Evolutionary conservation across 163 green algal species (phyloP), one percentile per base, ranked within the genome.

Genomic region (Smithsoniella earleae): DNA sequence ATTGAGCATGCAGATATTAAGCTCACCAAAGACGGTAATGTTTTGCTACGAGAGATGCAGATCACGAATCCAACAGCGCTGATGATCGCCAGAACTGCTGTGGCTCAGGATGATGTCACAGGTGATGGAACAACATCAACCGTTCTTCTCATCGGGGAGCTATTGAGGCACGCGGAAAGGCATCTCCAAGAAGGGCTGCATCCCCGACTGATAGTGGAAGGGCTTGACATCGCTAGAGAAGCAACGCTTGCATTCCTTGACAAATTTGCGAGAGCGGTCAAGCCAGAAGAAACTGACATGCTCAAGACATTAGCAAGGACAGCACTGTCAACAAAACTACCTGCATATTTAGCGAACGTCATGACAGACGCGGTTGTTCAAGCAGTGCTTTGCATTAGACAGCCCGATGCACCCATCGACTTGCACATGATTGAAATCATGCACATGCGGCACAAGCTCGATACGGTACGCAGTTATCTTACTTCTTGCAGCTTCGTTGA

Each of bases 11-110:
- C 86, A 96, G 91, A 96, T 69, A 96, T 99, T 69, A 97, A 97
- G 84, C 88, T 99, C 13, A 99, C 94, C 1, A 99, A 99, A 82
- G 94, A 98, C 65, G 93, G 93, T 55, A 98, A 98, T 82, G 92
- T 97, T 40, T 85, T 98, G 37, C 82, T 98, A 66, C 77, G 90
- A 0, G 92, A 98, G 80, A 98, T 99, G 94, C 94, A 99, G 78
- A 99, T 99, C 66, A 94, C 98, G 65, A 98, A 99, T 82, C 95
- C 95, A n/a, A 98, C 93, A 3, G 95, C 95, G 3, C 88, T 98
- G 22, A 98, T 99, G 93, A 98, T 98, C 76, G 95, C 95, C 3
- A 85, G 95, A 18, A 94, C 91, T 28, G 95, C 95, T n/a, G 92
- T 97, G 6, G 95, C 95, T 1, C 95, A 98, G 73, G 95, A 99